Conservation (phyloP, 2,329 filamentous ascomycete species). For the Microdochium bolleyi region DNA sequence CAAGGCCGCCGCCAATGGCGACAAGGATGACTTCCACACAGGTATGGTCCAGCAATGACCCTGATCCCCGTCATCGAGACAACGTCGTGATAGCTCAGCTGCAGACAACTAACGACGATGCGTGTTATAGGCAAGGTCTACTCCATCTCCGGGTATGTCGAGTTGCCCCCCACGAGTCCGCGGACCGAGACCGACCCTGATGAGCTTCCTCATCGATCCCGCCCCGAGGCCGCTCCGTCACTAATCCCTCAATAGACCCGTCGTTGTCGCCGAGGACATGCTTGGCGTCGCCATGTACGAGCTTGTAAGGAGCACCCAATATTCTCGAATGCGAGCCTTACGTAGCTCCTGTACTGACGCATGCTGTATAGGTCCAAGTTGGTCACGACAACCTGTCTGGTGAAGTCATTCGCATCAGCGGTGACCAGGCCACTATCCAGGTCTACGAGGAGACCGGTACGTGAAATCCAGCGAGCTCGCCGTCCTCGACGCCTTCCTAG, state of each 20-base stretch:
- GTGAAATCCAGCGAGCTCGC: constrained; percentile 14
- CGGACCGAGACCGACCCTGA: background rate
- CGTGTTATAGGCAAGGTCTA: constrained; percentile 46
- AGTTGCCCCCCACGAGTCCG: constrained; percentile 3
- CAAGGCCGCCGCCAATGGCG: constrained; percentile 20
- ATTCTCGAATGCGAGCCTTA: background rate
- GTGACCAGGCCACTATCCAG: constrained; percentile 93
- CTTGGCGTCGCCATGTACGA: constrained; percentile 99
- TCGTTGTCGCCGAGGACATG: constrained; percentile 97
- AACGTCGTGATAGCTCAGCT: background rate
- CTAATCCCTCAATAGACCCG: constrained; percentile 53
- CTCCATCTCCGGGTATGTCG: constrained; percentile 53
- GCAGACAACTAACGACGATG: background rate
- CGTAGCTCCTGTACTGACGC: constrained; percentile 5
- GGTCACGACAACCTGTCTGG: constrained; percentile 87
- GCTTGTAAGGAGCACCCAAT: constrained; percentile 55
- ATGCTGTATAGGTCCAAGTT: constrained; percentile 63
- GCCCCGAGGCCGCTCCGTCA: constrained; percentile 5
- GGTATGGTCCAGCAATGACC: constrained; percentile 12
- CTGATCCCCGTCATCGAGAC: background rate
- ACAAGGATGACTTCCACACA: constrained; percentile 17
- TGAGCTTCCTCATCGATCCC: background rate
- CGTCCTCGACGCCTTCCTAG: too few species aligned
- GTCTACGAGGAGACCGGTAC: constrained; percentile 98
- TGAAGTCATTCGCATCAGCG: constrained; percentile 96